phyloP scores from a whole-genome alignment of 2,329 filamentous ascomycete genomes.

The Nemania serpens region DNA sequence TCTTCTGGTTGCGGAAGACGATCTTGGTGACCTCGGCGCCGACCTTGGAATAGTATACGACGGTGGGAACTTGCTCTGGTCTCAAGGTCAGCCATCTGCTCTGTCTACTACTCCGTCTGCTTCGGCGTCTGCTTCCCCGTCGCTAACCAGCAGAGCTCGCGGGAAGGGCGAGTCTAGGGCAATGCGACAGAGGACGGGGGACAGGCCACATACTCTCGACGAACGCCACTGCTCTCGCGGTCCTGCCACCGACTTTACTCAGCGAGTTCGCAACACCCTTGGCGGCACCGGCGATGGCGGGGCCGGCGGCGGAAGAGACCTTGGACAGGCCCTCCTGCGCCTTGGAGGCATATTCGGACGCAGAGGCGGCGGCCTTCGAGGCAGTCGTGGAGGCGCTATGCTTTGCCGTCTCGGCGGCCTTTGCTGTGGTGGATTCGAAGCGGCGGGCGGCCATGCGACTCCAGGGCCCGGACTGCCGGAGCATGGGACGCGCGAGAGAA shows the following conservation, averaged over 20 bases:
- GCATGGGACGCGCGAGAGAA: constrained; percentile 40
- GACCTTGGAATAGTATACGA: constrained; percentile 91
- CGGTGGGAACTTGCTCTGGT: constrained; percentile 80
- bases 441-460: constrained; percentile 55
- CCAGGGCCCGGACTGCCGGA: constrained; percentile 46
- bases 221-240: constrained; percentile 76
- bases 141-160: too few species aligned
- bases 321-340: constrained; percentile 82
- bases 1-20: constrained; percentile 85
- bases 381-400: constrained; percentile 44
- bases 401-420: constrained; percentile 39
- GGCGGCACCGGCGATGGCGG: constrained; percentile 74
- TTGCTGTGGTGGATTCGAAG: constrained; percentile 62
- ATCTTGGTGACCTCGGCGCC: constrained; percentile 85
- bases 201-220: constrained; percentile 76
- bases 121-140: too few species aligned
- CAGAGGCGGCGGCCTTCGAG: constrained; percentile 48
- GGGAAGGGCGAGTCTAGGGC: background rate
- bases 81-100: constrained; percentile 26
- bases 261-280: constrained; percentile 69
- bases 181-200: background rate
- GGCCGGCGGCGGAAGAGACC: constrained; percentile 79
- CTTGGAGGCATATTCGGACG: constrained; percentile 61
- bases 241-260: constrained; percentile 79
- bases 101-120: too few species aligned